Evolutionary conservation across 768 basidiomycete species (phyloP).

Genomic region (Roridomyces roridus): DNA sequence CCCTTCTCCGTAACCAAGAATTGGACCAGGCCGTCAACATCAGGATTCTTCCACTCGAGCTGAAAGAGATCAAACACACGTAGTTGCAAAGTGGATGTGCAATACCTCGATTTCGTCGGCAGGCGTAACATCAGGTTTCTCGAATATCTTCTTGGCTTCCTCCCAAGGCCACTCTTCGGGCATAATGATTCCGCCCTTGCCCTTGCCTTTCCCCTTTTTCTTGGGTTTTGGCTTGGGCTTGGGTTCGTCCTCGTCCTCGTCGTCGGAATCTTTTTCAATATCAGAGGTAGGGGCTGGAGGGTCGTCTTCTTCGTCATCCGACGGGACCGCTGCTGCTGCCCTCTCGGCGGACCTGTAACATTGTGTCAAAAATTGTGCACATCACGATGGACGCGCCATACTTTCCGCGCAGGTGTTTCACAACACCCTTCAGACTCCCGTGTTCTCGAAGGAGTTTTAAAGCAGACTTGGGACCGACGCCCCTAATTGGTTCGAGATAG

Average conservation of each 20-base stretch:
- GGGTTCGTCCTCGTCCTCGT: conserved; percentile 32
- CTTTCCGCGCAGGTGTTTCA: conserved; percentile 84
- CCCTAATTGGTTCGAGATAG: conserved; percentile 98
- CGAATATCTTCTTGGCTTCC: conserved; percentile 89
- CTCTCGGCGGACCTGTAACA: conserved; percentile 51
- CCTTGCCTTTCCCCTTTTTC: conserved; percentile 63
- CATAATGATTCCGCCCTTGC: conserved; percentile 77
- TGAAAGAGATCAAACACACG: conserved; percentile 33
- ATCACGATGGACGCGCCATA: conserved; percentile 39
- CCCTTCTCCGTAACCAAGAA: conserved; percentile 96
- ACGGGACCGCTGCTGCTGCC: conserved; percentile 36
- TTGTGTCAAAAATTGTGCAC: conserved; percentile 26
- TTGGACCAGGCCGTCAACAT: conserved; percentile 90
- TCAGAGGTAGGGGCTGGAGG: conserved; percentile 51
- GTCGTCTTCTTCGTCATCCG: conserved; percentile 39
- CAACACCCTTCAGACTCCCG: conserved; percentile 70
- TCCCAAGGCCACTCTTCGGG: conserved; percentile 99
- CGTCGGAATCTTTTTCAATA: conserved; percentile 46
- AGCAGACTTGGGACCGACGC: conserved; percentile 94
- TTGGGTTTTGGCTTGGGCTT: conserved; percentile 40
- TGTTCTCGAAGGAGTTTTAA: conserved; percentile 90
- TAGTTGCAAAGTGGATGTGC: neutral
- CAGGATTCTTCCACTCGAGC: conserved; percentile 95
- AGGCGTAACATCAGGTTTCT: conserved; percentile 88
- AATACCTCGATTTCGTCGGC: conserved; percentile 84